phyloP scores from a whole-genome alignment of 2,329 filamentous ascomycete genomes.

The Fusarium sp. region DNA sequence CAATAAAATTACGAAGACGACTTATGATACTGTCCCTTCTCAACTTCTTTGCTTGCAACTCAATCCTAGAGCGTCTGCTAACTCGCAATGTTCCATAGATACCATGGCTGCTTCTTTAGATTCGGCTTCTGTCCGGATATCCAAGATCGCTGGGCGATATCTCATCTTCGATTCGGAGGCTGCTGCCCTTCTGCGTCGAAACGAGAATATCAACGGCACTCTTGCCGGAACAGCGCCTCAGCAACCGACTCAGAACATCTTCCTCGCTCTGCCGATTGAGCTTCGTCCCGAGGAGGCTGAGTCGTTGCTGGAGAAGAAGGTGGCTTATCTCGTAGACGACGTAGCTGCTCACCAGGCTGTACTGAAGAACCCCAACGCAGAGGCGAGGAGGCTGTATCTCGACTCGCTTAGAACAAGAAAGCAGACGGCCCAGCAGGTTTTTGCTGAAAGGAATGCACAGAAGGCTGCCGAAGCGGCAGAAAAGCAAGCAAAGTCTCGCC shows the following conservation, averaged over 20 bases:
- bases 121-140: conserved; percentile 75
- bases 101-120: conserved; percentile 38
- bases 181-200: conserved; percentile 79
- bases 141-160: conserved; percentile 81
- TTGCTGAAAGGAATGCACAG: conserved; percentile 54
- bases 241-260: conserved; percentile 93
- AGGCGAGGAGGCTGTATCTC: conserved; percentile 72
- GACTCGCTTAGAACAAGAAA: conserved; percentile 63
- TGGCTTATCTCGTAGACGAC: conserved; percentile 86
- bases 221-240: conserved; percentile 90
- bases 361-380: conserved; percentile 66
- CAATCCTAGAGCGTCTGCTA: conserved; percentile 31
- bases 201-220: conserved; percentile 86
- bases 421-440: conserved; percentile 53
- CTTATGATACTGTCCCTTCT: conserved; percentile 51
- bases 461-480: conserved; percentile 48
- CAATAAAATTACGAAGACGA: conserved; percentile 58
- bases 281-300: conserved; percentile 91
- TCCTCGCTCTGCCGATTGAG: conserved; percentile 87
- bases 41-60: conserved; percentile 15
- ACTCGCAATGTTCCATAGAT: conserved; percentile 30
- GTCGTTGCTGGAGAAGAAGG: conserved; percentile 79
- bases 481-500: conserved; percentile 26
- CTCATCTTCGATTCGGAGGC: conserved; percentile 89
- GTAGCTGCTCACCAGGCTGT: conserved; percentile 73